Base-by-base conservation (phyloP, 805 yeast species). In the Candida ortonii region DNA sequence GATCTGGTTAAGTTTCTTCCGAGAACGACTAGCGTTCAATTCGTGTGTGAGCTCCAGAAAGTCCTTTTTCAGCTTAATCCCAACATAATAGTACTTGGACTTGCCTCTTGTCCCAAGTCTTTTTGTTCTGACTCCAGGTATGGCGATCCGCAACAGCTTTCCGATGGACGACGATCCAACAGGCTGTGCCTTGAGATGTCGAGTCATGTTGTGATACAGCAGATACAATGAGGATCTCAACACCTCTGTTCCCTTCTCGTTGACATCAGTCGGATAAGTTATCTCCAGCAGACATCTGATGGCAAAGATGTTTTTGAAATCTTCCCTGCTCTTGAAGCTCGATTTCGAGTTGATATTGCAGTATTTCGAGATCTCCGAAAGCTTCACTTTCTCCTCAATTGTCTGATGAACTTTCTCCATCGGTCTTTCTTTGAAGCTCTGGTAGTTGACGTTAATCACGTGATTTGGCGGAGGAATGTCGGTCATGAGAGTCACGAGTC, bases 11-110 rank as follows among this genome's bases (percentile, higher is more conserved):
- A 45, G 16, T 21, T 34, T 39, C 19, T 31, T 25, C n/a, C 40
- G 42, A 11, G 49, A 39, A 16, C 34, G 38, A 6, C 41, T 36
- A 4, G 39, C 44, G 25, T 35, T 41, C 13, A 44, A 17, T 11
- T 31, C 25, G 4, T 44, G 47, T 4, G 41, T 33, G 14, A 45
- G 9, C 21, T 29, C 33, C 10, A 36, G 19, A 25, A 36, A 41
- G 3, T 25, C 27, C 9, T 41, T 38, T 18, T 39, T 45, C 19
- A 47, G 22, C 21, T 43, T 70, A 33, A 86, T 67, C 2, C 93
- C 93, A 57, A 87, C 80, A 52, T 84, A 85, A 56, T 84, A 90
- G 57, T 86, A 86, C 53, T 81, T 81, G 5, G 90, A 78, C 50
- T 80, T 82, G 2, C 88, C 87, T 23, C 93, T 68, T 56, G 80